Percentiles rank a stretch among this genome's conserved stretches.
Evolutionary conservation across 331 rosid species (phyloP).

Genomic region (Malus hybrid): DNA sequence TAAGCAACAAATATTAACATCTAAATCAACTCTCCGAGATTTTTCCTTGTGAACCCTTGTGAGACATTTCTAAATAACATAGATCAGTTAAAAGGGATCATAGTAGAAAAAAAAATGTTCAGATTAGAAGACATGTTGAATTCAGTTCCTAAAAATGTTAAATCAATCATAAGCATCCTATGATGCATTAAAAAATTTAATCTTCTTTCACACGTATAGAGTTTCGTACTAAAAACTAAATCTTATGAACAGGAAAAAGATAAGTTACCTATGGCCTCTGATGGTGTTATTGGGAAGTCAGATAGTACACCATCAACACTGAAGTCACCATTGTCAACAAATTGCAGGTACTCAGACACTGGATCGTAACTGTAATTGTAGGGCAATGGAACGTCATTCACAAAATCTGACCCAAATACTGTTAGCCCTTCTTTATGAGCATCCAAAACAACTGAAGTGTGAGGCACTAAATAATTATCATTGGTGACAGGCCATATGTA

Average conservation of each 20-base stretch:
- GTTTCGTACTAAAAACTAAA: not conserved
- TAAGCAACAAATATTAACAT: not conserved
- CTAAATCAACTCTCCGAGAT: not conserved
- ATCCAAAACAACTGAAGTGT: constrained; percentile 60
- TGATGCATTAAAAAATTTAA: not conserved
- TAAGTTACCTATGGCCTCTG: constrained; percentile 59
- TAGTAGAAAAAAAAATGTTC: not conserved
- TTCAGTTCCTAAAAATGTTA: not conserved
- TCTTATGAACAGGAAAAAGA: constrained; percentile 5
- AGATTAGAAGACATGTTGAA: not conserved
- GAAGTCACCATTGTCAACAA: constrained; percentile 65
- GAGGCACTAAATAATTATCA: constrained; percentile 40
- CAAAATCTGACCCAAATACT: constrained; percentile 64
- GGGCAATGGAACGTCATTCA: constrained; percentile 52
- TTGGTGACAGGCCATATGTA: constrained; percentile 71
- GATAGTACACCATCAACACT: constrained; percentile 86
- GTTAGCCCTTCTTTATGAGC: constrained; percentile 76
- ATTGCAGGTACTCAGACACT: constrained; percentile 55
- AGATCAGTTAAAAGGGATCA: not conserved
- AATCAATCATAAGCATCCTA: not conserved
- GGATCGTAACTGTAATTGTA: constrained; percentile 89
- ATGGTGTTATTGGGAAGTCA: constrained; percentile 84
- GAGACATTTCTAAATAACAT: not conserved
- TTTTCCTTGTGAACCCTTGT: not conserved
- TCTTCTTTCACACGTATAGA: not conserved